Conservation (phyloP, 2,329 filamentous ascomycete genomes). For the Zasmidium angulare region DNA sequence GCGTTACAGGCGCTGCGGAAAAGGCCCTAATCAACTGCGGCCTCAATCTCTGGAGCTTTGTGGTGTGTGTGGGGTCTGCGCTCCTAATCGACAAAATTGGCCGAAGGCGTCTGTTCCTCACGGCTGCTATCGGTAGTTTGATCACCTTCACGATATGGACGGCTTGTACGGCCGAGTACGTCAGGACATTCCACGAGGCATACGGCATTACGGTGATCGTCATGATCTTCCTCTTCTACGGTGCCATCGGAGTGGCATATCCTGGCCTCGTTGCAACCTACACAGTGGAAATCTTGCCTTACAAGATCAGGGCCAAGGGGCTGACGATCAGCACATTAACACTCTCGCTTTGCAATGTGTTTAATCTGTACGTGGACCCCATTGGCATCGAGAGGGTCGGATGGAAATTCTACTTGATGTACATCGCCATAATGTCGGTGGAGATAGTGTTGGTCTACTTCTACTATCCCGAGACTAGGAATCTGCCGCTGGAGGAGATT, state of each 20-base stretch:
- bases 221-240: slow-evolving; percentile 36
- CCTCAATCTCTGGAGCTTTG: slow-evolving; percentile 62
- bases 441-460: slow-evolving; percentile 35
- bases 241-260: slow-evolving; percentile 42
- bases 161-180: slow-evolving; percentile 27
- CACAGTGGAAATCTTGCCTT: slow-evolving; percentile 48
- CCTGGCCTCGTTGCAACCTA: slow-evolving; percentile 48
- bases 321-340: slow-evolving; percentile 47
- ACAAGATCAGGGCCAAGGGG: slow-evolving; percentile 47
- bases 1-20: slow-evolving; percentile 35
- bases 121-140: slow-evolving; percentile 42
- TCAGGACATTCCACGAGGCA: slow-evolving; percentile 24
- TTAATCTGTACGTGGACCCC: slow-evolving; percentile 40
- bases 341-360: slow-evolving; percentile 45
- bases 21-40: slow-evolving; percentile 45
- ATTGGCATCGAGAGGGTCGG: slow-evolving; percentile 28
- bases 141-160: slow-evolving; percentile 45
- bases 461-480: slow-evolving; percentile 45
- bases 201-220: slow-evolving; percentile 34
- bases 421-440: slow-evolving; percentile 32
- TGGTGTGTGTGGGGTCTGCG: slow-evolving; percentile 51
- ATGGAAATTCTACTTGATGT: slow-evolving; percentile 33
- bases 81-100: slow-evolving; percentile 39
- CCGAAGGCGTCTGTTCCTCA: slow-evolving; percentile 36
- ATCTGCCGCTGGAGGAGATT: slow-evolving; percentile 48